Evolutionary conservation across 768 basidiomycete genomes (phyloP), one percentile per base, ranked within the genome.

Genomic region (Clavulina sp.): DNA sequence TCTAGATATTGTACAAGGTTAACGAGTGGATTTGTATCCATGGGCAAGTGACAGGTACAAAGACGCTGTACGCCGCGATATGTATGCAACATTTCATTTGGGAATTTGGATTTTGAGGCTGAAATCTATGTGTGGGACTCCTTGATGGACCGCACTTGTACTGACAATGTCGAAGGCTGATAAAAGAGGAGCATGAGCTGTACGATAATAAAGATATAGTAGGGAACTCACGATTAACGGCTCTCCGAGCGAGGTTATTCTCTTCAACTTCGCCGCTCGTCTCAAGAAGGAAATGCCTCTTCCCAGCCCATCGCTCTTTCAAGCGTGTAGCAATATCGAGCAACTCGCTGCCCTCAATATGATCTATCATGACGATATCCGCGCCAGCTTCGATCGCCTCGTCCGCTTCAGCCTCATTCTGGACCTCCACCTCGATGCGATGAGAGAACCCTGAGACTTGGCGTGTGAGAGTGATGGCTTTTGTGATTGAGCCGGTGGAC

Each of bases 371-470:
- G 60, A 96, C 72, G 48, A 96, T 78, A 63, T 96, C 87, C 24
- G 87, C 91, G 2, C 95, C 95, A 4, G 92, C 92, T 13, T 79
- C 78, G 60, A 99, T 89, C n/a, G 95, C 95, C 68, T 97, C 91
- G 60, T 92, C 81, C 9, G 91, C 95, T 63, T 95, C 92, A 19
- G 71, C 80, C 66, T 88, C 81, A 4, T 81, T 80, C 40, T 77
- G 73, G 26, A 93, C 92, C 65, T 99, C 95, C 29, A 97, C 89
- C 56, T 97, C 93, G 40, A 99, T 77, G 26, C 86, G 76, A 46
- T 91, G 69, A 52, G 80, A 83, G 69, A 97, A 96, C 6, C 93
- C 93, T 16, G 88, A 88, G 19, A 91, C 89, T 56, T 75, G 68
- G 29, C 87, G 81, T n/a, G 89, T 88, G 58, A 80, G 75, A 55